phyloP scores from a whole-genome alignment of 441 rosid genomes.

The Adansonia grandidieri region DNA sequence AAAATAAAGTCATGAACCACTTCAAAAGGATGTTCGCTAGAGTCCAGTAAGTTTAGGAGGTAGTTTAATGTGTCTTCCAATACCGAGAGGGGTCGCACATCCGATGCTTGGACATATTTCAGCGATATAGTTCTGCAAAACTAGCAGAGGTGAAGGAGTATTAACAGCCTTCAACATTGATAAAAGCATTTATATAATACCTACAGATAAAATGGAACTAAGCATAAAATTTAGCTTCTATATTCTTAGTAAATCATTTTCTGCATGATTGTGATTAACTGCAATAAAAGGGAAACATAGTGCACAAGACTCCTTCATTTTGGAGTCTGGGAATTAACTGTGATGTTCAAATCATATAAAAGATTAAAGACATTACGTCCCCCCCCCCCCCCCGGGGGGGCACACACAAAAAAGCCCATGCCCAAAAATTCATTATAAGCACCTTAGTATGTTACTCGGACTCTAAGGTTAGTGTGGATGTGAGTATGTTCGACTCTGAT shows the following conservation, averaged over 20 bases:
- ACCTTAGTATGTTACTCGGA: too few relatives aligned
- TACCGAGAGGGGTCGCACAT: constrained; percentile 75
- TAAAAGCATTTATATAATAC: constrained; percentile 6
- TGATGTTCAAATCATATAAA: neutral
- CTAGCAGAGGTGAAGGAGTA: constrained; percentile 45
- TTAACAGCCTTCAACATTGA: neutral
- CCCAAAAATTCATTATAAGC: too few relatives aligned
- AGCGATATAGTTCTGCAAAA: constrained; percentile 91
- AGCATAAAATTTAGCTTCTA: neutral
- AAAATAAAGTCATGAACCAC: constrained; percentile 87
- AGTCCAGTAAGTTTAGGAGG: constrained; percentile 65
- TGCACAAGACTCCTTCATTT: neutral
- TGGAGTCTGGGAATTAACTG: neutral
- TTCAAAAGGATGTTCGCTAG: constrained; percentile 66
- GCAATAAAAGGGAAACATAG: neutral
- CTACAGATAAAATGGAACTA: neutral
- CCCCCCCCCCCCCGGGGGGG: neutral
- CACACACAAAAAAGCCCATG: too few relatives aligned
- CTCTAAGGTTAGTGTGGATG: too few relatives aligned
- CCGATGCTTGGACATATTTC: constrained; percentile 54
- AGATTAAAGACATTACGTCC: neutral
- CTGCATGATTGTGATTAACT: neutral
- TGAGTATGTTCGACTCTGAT: too few relatives aligned
- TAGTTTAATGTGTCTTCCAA: constrained; percentile 72
- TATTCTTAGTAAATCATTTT: neutral